Evolutionary conservation across 345 rosid genomes (phyloP), one percentile per base, ranked within the genome.

Genomic region (Eucalyptus victrix): DNA sequence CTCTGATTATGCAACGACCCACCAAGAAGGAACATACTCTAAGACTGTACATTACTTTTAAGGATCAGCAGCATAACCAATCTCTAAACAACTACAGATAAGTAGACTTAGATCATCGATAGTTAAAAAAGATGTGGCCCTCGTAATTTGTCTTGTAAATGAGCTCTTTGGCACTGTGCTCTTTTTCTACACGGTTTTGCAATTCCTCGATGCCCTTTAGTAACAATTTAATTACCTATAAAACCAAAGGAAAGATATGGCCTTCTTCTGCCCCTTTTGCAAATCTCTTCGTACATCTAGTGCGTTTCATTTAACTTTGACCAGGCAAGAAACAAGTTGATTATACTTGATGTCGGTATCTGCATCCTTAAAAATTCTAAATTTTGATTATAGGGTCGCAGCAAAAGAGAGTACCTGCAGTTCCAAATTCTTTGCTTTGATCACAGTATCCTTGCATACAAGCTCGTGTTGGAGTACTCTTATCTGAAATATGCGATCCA

Each of bases 401-500:
- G 30, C 24, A 17, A 60, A 86, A n/a, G 87, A 51, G n/a, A 23
- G 42, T 86, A 86, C 88, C 67, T 53, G 88, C 24, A 86, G 50
- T 86, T 88, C 89, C 49, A 53, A 80, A n/a, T 83, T 88, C 86
- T 90, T 94, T 42, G 91, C 93, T 92, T 94, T 94, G 80, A 91
- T 92, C 88, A 94, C 88, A 81, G 95, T 93, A 50, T 90, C 94
- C 88, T 94, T 94, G 94, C 96, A 92, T 56, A 87, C 88, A 86
- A 95, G 89, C 89, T 95, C 94, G 72, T 95, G 97, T 87, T 94
- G 96, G n/a, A 89, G 87, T 44, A 87, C 49, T 69, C 86, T 85
- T 49, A 53, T 34, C 90, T 89, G 90, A 80, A 40, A 80, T 19
- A 76, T 37, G 47, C 47, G 1, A 76, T 76, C 28, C 83, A 76